phyloP scores from a whole-genome alignment of 768 basidiomycete genomes.

The Candolleomyces efflorescens region DNA sequence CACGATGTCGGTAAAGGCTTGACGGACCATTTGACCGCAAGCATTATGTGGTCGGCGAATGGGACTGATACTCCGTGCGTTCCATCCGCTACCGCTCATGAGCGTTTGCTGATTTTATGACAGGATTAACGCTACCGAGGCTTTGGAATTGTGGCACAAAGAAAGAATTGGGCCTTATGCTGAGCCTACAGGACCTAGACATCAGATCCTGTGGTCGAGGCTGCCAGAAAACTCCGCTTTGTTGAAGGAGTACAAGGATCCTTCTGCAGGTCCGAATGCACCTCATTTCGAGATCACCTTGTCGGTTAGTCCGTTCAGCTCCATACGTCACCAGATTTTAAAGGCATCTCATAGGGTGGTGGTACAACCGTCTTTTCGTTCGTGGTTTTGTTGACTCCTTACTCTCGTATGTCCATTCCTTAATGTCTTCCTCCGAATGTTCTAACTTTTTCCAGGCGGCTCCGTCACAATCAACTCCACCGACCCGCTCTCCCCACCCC shows the following conservation, averaged over 20 bases:
- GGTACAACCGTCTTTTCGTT: neutral
- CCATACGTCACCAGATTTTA: no score
- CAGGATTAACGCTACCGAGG: constrained; percentile 15
- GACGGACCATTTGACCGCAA: constrained; percentile 13
- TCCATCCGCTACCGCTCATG: neutral
- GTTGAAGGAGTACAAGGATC: constrained; percentile 8
- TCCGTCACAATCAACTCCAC: constrained; percentile 5
- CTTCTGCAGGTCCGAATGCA: constrained; percentile 8
- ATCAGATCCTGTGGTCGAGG: constrained; percentile 12
- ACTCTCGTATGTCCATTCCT: neutral
- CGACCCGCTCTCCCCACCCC: neutral
- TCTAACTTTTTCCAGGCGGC: neutral
- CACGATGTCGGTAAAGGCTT: constrained; percentile 19
- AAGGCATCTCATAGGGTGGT: neutral
- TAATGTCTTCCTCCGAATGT: no score
- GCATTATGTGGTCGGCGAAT: neutral
- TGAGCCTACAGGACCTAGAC: constrained; percentile 1
- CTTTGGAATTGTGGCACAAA: constrained; percentile 9
- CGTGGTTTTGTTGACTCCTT: neutral
- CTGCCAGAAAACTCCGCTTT: constrained; percentile 5
- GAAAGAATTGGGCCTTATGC: constrained; percentile 7
- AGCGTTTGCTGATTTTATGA: neutral
- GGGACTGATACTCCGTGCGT: neutral
- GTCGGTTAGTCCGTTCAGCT: constrained; percentile 1
- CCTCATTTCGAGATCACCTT: constrained; percentile 13